A percentile compares a stretch with the other conserved stretches of the same genome.
Conservation (phyloP, 108 stramenopile genomes). For the Nannochloropsis gaditana region DNA sequence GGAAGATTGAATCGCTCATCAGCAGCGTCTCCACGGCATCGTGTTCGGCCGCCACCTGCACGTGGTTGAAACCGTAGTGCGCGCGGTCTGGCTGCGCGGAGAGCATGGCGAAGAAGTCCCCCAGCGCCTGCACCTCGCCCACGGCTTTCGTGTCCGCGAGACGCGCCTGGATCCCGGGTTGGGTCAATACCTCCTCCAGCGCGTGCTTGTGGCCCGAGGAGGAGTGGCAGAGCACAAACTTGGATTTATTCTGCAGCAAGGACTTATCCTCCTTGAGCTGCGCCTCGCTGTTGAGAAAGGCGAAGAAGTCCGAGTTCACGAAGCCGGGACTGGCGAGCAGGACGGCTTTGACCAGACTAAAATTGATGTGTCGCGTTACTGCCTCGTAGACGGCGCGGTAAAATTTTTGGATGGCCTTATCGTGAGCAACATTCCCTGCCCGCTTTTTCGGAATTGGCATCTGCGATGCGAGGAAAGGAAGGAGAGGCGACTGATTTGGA, state of each 20-base stretch:
- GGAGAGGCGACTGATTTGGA: not conserved
- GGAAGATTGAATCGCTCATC: slow-evolving; percentile 86
- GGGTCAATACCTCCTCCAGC: slow-evolving; percentile 81
- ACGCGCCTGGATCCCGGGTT: slow-evolving; percentile 67
- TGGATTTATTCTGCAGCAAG: slow-evolving; percentile 77
- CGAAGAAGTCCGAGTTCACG: slow-evolving; percentile 88
- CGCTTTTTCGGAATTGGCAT: slow-evolving; percentile 84
- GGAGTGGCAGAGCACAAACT: slow-evolving; percentile 84
- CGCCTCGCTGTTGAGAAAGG: slow-evolving; percentile 66
- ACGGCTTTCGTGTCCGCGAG: slow-evolving; percentile 83
- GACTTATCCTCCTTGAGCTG: slow-evolving; percentile 61
- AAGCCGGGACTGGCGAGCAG: slow-evolving; percentile 83
- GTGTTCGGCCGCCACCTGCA: slow-evolving; percentile 65
- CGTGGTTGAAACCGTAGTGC: slow-evolving; percentile 68
- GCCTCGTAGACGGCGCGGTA: slow-evolving; percentile 88
- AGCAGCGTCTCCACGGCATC: slow-evolving; percentile 81
- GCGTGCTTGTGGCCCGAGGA: slow-evolving; percentile 90
- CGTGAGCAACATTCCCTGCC: slow-evolving; percentile 69
- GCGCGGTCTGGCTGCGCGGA: slow-evolving; percentile 80
- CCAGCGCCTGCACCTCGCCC: slow-evolving; percentile 76
- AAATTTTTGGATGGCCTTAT: slow-evolving; percentile 76
- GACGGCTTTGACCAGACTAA: slow-evolving; percentile 74
- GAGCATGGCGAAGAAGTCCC: slow-evolving; percentile 83
- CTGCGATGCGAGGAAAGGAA: slow-evolving; percentile 50
- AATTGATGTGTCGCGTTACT: slow-evolving; percentile 73